Evolutionary conservation across 2,329 filamentous ascomycete species (phyloP).

Genomic region (Fusarium fujikuroi): DNA sequence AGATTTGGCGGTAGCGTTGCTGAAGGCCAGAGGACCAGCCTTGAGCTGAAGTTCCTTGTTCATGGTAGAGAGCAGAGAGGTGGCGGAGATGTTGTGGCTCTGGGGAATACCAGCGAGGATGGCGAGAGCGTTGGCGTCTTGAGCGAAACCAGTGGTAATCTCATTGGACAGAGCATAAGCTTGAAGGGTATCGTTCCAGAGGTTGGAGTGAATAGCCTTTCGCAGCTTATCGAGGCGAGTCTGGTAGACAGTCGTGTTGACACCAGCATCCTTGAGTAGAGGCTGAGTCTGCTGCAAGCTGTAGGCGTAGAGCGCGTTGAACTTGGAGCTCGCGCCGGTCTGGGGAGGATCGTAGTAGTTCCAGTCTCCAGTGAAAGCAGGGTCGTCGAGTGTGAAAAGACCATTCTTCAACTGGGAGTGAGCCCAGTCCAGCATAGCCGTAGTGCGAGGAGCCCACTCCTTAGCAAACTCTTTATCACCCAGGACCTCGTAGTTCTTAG

Average conservation of each 20-base stretch:
- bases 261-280: neutral
- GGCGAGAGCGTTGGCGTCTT: neutral
- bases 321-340: neutral
- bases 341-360: slow-evolving; percentile 3
- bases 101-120: neutral
- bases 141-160: neutral
- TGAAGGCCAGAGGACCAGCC: neutral
- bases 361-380: neutral
- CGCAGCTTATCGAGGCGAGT: neutral
- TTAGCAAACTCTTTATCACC: rapidly evolving
- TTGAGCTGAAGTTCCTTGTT: neutral
- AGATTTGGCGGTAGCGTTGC: neutral
- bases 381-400: neutral
- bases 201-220: neutral
- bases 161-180: neutral
- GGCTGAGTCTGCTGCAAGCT: neutral
- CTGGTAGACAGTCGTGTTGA: neutral
- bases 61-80: neutral
- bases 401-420: neutral
- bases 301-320: neutral
- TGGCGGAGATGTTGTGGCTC: neutral
- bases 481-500: neutral
- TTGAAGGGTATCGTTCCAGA: neutral
- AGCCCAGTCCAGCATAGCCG: neutral
- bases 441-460: neutral